Percentiles rank a stretch among this genome's conserved stretches.
These are phyloP conservation scores for Phallus indusiatus DNA, from an alignment of 768 basidiomycete species.

Conservation along the genomic window DNA sequence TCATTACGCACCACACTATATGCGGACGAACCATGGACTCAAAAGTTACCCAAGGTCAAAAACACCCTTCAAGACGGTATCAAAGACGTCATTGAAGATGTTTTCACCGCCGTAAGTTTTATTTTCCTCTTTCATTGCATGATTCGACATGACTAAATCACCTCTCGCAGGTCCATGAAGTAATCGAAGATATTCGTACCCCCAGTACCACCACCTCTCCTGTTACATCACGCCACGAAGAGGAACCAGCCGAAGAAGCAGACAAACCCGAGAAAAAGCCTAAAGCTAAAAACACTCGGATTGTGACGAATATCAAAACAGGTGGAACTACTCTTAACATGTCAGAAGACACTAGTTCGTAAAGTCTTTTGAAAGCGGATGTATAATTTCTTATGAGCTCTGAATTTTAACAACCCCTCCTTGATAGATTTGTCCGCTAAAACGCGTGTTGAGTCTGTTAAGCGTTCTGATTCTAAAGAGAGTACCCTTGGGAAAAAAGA, in stretches of 20 bases:
- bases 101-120: background rate
- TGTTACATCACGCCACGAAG: background rate
- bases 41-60: slow-evolving; percentile 7
- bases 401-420: no score
- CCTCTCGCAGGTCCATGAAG: background rate
- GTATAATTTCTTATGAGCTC: no score
- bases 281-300: background rate
- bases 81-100: slow-evolving; percentile 2
- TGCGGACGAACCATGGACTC: background rate
- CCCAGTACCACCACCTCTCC: background rate
- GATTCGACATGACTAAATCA: background rate
- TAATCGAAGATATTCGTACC: background rate
- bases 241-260: background rate
- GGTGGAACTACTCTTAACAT: background rate
- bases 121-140: background rate
- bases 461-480: no score
- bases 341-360: background rate
- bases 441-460: background rate
- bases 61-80: background rate
- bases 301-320: background rate
- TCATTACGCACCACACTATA: background rate
- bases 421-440: background rate
- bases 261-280: background rate
- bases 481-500: no score
- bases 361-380: background rate